These are phyloP conservation scores for Fusarium sulawesiense DNA, from an alignment of 2,329 filamentous ascomycete genomes.

Conservation along the genomic window DNA sequence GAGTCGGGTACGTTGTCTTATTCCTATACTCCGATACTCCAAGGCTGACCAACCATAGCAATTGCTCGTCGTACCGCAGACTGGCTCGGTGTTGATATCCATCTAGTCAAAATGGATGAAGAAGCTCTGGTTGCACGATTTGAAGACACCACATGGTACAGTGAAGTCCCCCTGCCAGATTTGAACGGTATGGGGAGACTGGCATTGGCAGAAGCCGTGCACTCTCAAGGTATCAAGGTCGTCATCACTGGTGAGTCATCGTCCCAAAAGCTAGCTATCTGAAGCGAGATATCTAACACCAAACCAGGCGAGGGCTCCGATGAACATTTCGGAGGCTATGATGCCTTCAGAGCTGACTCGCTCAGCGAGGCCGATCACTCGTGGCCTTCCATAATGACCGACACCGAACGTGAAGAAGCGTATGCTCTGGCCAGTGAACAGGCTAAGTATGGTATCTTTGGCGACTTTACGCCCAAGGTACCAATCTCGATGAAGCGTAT, in stretches of 20 bases:
- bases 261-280: too few relatives aligned
- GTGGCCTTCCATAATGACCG: not conserved
- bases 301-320: not conserved
- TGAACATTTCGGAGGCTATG: constrained; percentile 1
- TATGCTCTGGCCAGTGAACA: not conserved
- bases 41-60: not conserved
- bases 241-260: not conserved
- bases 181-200: not conserved
- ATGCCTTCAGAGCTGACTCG: not conserved
- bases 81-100: not conserved
- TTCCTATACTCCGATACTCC: accelerated
- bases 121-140: not conserved
- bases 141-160: constrained; percentile 3
- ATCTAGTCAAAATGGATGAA: constrained; percentile 10
- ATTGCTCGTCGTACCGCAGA: constrained; percentile 1
- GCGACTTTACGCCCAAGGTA: not conserved
- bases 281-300: not conserved
- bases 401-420: not conserved
- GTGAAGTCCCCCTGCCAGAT: constrained; percentile 3
- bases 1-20: not conserved
- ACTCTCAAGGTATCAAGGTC: constrained; percentile 1
- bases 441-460: constrained; percentile 2
- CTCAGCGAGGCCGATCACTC: not conserved
- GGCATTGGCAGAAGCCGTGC: not conserved
- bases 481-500: not conserved